phyloP scores from a whole-genome alignment of 2,329 filamentous ascomycete species.

The Fusarium anthophilum region DNA sequence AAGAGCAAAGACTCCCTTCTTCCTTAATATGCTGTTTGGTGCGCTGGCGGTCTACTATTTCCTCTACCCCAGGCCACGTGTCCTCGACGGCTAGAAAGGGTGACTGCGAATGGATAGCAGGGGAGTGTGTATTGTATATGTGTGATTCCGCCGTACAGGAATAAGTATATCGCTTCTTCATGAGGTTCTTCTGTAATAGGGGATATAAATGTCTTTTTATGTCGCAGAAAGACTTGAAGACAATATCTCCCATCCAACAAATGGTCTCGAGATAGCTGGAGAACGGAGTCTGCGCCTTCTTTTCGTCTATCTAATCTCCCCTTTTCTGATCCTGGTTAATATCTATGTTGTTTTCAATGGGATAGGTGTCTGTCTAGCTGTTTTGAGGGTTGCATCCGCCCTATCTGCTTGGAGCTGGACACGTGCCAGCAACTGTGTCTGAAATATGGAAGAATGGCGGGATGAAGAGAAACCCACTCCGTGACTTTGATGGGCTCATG shows the following conservation, averaged over 20 bases:
- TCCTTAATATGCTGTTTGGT: not conserved
- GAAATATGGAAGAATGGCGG: slow-evolving; percentile 10
- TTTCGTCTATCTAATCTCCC: not conserved
- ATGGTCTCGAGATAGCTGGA: not conserved
- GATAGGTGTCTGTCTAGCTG: not conserved
- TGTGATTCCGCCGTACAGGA: not conserved
- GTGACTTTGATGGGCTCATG: slow-evolving; percentile 51
- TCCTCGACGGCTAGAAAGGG: not conserved
- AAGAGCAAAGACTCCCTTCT: not conserved
- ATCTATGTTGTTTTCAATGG: not conserved
- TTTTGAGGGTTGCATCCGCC: not conserved
- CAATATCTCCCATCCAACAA: not conserved
- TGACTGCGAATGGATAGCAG: not conserved
- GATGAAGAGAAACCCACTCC: slow-evolving; percentile 45
- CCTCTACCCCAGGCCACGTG: not conserved
- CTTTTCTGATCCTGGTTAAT: not conserved
- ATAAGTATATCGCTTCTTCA: not conserved
- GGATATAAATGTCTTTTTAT: not conserved
- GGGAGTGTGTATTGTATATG: not conserved
- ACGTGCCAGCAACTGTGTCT: not conserved
- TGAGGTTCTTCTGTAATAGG: not conserved
- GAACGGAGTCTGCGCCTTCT: not conserved
- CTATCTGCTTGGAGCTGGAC: not conserved
- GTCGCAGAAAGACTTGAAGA: not conserved
- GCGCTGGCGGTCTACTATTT: not conserved